These are phyloP conservation scores for Clohesyomyces aquaticus DNA, from an alignment of 495 filamentous ascomycete genomes.

Conservation along the genomic window DNA sequence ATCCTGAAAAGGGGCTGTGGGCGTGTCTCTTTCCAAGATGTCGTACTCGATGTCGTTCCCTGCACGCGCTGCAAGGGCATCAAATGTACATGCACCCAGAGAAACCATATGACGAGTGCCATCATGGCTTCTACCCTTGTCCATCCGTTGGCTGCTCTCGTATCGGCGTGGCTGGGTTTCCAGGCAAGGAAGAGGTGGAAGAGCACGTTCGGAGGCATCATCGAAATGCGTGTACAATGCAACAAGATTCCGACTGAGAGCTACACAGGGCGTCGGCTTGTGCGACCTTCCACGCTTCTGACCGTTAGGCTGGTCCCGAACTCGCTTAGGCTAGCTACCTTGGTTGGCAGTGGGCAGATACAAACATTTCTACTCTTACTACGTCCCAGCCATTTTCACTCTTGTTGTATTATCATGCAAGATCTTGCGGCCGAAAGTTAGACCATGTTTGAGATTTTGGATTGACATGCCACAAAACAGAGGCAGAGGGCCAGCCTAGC, in stretches of 20 bases:
- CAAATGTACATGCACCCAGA: constrained; percentile 9
- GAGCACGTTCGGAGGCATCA: constrained; percentile 19
- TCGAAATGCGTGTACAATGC: constrained; percentile 15
- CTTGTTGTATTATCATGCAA: too few relatives aligned
- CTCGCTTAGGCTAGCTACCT: not conserved
- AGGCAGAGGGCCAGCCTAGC: too few relatives aligned
- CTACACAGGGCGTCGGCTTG: too few relatives aligned
- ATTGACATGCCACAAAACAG: too few relatives aligned
- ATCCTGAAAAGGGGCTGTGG: not conserved
- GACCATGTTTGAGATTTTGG: too few relatives aligned
- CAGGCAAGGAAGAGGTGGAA: constrained; percentile 7
- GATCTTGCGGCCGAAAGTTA: too few relatives aligned
- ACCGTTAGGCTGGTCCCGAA: not conserved
- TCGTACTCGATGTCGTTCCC: not conserved
- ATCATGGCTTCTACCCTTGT: constrained; percentile 8
- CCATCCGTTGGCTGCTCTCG: constrained; percentile 20
- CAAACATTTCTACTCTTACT: too few relatives aligned
- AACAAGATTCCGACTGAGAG: not conserved
- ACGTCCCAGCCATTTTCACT: too few relatives aligned
- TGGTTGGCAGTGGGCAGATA: too few relatives aligned
- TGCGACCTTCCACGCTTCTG: not conserved
- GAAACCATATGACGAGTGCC: not conserved
- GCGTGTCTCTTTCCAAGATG: constrained; percentile 14
- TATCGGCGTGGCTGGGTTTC: constrained; percentile 14
- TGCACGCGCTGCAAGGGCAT: constrained; percentile 9